A percentile compares a stretch with the other conserved stretches of the same genome.
Evolutionary conservation across 1,284 basidiomycete genomes (phyloP).

Genomic region (Rugosomyces carneus): DNA sequence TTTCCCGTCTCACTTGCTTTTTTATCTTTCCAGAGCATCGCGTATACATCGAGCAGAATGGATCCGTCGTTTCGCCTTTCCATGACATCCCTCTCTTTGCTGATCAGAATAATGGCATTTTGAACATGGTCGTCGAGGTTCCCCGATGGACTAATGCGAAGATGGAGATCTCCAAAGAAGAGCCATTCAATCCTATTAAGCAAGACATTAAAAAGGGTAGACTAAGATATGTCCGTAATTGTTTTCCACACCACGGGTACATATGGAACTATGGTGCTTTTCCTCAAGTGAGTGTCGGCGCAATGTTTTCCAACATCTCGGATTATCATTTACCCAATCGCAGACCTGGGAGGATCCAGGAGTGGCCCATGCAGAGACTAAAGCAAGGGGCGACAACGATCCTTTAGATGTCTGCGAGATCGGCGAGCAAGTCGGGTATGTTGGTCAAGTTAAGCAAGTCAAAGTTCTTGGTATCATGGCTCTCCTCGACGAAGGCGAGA

Average conservation of each 20-base stretch:
- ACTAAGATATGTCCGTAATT: constrained; percentile 97
- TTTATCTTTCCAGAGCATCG: constrained; percentile 70
- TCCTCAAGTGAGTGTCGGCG: constrained; percentile 68
- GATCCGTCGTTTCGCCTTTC: constrained; percentile 84
- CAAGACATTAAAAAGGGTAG: constrained; percentile 97
- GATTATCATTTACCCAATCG: constrained; percentile 11
- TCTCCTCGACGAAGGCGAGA: constrained; percentile 95
- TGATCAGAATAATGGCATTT: constrained; percentile 86
- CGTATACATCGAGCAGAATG: constrained; percentile 88
- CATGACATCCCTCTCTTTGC: constrained; percentile 97
- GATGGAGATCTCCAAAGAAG: constrained; percentile 98
- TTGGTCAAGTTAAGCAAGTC: constrained; percentile 99
- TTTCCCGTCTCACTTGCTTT: constrained; percentile 11
- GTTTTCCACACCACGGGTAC: constrained; percentile 99
- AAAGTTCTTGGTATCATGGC: constrained; percentile 99
- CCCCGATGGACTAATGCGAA: constrained; percentile 99
- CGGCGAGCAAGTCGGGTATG: constrained; percentile 96
- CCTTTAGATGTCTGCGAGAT: constrained; percentile 99
- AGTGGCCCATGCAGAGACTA: constrained; percentile 90
- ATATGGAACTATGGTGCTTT: constrained; percentile 99
- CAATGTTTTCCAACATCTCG: constrained; percentile 2
- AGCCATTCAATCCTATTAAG: constrained; percentile 98
- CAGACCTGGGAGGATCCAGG: constrained; percentile 99
- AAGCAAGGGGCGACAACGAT: constrained; percentile 99
- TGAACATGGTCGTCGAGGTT: constrained; percentile 99